Conservation (phyloP, 2,329 filamentous ascomycete species). For the Zymoseptoria tritici region DNA sequence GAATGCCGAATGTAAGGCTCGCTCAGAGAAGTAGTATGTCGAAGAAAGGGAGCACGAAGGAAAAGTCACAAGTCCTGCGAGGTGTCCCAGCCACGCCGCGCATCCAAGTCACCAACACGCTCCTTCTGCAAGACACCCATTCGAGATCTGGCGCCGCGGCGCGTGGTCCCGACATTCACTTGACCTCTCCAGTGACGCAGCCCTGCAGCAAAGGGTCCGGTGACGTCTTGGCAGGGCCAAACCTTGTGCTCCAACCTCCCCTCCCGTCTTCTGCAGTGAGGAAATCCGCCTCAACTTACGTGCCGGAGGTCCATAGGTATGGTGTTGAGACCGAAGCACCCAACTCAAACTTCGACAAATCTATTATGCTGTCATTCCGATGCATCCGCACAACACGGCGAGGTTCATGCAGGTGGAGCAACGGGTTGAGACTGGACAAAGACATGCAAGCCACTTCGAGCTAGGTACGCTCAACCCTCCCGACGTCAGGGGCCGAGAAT, state of each 20-base stretch:
- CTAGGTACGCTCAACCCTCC: too few species aligned
- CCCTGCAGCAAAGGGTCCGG: background rate
- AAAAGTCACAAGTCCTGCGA: background rate
- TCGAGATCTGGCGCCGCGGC: background rate
- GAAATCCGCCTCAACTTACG: too few species aligned
- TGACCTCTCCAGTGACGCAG: background rate
- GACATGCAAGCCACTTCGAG: background rate
- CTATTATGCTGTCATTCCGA: background rate
- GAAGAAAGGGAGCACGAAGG: background rate
- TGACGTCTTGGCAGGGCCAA: background rate
- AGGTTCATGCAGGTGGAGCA: background rate
- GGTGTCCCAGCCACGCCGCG: background rate
- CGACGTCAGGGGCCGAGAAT: too few species aligned
- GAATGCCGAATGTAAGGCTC: background rate
- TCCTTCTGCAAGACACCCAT: background rate
- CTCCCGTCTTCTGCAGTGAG: background rate
- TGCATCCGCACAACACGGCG: background rate
- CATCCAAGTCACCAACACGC: background rate
- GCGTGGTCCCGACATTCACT: background rate
- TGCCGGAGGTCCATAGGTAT: background rate
- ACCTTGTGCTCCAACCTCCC: background rate
- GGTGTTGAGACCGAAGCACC: background rate
- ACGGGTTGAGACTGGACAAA: background rate
- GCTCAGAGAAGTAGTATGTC: background rate
- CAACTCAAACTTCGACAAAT: background rate